Base-by-base conservation (phyloP, 164 flowering plant species). In the Brasenia schreberi region DNA sequence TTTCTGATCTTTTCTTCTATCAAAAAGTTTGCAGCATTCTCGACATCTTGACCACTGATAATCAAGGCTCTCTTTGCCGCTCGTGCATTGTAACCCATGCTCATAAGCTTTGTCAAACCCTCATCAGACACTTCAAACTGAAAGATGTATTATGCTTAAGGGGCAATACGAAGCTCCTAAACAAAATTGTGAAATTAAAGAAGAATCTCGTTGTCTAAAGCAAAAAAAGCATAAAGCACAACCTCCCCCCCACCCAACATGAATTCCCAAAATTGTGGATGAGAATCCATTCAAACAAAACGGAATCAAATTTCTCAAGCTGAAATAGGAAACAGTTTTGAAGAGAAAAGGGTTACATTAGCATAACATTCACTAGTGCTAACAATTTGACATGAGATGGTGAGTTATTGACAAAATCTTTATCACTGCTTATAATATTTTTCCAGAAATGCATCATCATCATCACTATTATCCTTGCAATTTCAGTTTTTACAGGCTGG, bases 101-200 rank as follows among this genome's bases (percentile, higher is more conserved):
- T 80, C 81, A 87, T 75, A 19, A 90, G 86, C 43, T 81, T 63
- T 27, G 96, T 83, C 19, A 94, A 70, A 62, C 82, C 79, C 77
- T 94, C 96, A 76, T 94, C 97, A 3, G 88, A 73, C 10, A 94
- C 87, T 72, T 94, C 91, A 67, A 94, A 85, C 97, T 94, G 90
- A 14, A 74, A 64, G 16, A 10, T 63, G 43, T 18, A 18, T 18
- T 18, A 23, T 9, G 18, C 63, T 11, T 23, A 23, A 61, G 63
- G n/a, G 18, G 39, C 10, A 49, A 49, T 49, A 49, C 56, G 5
- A 49, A 33, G 39, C 2, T 33, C 39, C 56, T 49, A 14, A 14
- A 49, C 12, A 49, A 17, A n/a, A 16, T 33, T 33, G 39, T 33
- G 59, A 58, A 11, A 45, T 33, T 10, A 59, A 66, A 69, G 6